phyloP scores from a whole-genome alignment of 371 early-diverging fungal species.

The Smittium culicis region DNA sequence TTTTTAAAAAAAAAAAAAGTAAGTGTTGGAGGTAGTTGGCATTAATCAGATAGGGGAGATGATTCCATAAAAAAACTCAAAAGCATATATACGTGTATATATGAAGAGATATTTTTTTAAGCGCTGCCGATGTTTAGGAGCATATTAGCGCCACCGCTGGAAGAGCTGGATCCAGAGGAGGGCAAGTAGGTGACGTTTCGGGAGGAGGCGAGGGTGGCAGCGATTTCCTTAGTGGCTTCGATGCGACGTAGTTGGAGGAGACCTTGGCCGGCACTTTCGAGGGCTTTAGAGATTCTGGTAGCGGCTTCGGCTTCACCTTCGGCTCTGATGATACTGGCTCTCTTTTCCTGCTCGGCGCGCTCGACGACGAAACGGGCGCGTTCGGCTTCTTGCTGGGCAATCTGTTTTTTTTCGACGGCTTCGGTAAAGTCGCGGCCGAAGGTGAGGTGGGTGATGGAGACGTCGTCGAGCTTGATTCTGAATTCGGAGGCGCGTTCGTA shows the following conservation, averaged over 20 bases:
- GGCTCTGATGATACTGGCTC: constrained; percentile 93
- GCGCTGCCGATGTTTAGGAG: constrained; percentile 33
- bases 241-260: constrained; percentile 91
- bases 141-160: constrained; percentile 26
- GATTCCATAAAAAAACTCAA: too few relatives aligned
- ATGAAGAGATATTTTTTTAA: too few relatives aligned
- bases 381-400: constrained; percentile 95
- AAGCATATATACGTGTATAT: too few relatives aligned
- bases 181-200: constrained; percentile 91
- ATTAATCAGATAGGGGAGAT: too few relatives aligned
- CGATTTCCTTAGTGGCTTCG: constrained; percentile 94
- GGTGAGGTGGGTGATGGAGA: constrained; percentile 94
- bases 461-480: constrained; percentile 91
- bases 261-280: constrained; percentile 83
- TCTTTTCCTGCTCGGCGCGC: constrained; percentile 94
- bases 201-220: constrained; percentile 67
- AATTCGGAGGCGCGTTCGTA: constrained; percentile 87
- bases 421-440: constrained; percentile 95
- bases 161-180: constrained; percentile 5
- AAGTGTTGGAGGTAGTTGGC: too few relatives aligned
- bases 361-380: constrained; percentile 88
- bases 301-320: constrained; percentile 89
- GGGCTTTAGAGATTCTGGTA: constrained; percentile 68
- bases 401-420: constrained; percentile 82
- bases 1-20: too few relatives aligned